Evolutionary conservation across 768 basidiomycete species (phyloP), one percentile per base, ranked within the genome.

Genomic region (Naganishia vaughanmartiniae): DNA sequence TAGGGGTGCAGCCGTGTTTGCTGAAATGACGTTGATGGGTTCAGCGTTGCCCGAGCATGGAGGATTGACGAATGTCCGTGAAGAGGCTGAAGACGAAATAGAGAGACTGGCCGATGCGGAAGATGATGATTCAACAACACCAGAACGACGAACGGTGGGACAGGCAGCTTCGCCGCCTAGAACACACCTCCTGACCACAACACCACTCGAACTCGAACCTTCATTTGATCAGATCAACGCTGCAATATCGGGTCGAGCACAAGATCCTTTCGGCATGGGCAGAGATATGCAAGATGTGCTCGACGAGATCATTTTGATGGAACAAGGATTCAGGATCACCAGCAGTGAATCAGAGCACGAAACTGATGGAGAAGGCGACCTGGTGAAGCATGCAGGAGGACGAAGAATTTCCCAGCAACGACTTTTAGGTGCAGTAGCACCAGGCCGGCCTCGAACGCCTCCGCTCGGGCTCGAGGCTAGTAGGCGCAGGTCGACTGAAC

Each of bases 241-340:
- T 21, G 39, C 45, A 0, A 21, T 68, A 21, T 36, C n/a, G 17
- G 34, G 31, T 1, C 12, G n/a, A 36, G 53, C n/a, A n/a, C 24
- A 14, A 26, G 36, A 54, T 24, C 31, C 54, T 21, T 56, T 33
- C 45, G 46, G 45, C 2, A 77, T 79, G 75, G 79, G 77, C 26
- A 76, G 75, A 56, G 79, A 80, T 67, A 80, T 80, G 78, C 69
- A 76, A 48, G 78, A 80, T 70, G 76, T 79, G 19, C 70, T 80
- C 24, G 79, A 80, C 60, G 79, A 80, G 71, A 79, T 80, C 58
- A 77, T 80, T 28, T 70, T 70, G 65, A 80, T 80, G 79, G 79
- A 80, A 60, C 75, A 80, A 66, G 72, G 67, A 12, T 80, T 79
- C 71, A 48, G 67, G 11, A 57, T 80, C 7, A 68, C 73, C 6